These are phyloP conservation scores for Yamadazyma nakazawae DNA, from an alignment of 805 yeast genomes.

Conservation along the genomic window DNA sequence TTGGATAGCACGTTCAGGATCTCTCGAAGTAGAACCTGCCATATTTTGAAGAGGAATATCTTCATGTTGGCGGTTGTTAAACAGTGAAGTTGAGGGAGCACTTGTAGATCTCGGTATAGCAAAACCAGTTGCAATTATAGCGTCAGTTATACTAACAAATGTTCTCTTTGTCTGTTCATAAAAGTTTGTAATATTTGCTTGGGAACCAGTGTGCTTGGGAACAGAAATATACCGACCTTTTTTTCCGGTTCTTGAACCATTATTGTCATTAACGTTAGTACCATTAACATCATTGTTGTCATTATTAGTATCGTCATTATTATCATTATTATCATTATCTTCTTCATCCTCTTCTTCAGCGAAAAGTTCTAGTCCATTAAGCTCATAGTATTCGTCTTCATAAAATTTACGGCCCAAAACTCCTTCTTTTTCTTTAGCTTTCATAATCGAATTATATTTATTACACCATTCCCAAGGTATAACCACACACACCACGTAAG, in stretches of 20 bases:
- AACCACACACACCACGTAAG: conserved; percentile 68
- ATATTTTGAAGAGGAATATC: conserved; percentile 4
- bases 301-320: neutral
- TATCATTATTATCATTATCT: neutral
- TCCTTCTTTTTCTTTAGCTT: conserved; percentile 62
- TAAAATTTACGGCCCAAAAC: conserved; percentile 71
- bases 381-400: conserved; percentile 57
- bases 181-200: conserved; percentile 7
- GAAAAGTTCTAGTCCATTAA: conserved; percentile 38
- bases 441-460: conserved; percentile 54
- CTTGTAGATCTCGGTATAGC: conserved; percentile 53
- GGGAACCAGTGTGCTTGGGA: neutral
- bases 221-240: neutral
- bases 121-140: conserved; percentile 54
- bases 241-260: neutral
- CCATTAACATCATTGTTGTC: conserved; percentile 16
- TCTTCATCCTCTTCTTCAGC: conserved; percentile 33
- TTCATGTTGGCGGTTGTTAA: neutral
- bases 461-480: conserved; percentile 87
- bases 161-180: conserved; percentile 31
- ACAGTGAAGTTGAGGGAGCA: conserved; percentile 16
- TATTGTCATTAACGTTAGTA: neutral
- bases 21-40: neutral
- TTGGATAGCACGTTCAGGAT: neutral
- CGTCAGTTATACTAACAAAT: conserved; percentile 47